Evolutionary conservation across 2,329 filamentous ascomycete species (phyloP), one percentile per base, ranked within the genome.

Genomic region (Trichoderma brevicompactum): DNA sequence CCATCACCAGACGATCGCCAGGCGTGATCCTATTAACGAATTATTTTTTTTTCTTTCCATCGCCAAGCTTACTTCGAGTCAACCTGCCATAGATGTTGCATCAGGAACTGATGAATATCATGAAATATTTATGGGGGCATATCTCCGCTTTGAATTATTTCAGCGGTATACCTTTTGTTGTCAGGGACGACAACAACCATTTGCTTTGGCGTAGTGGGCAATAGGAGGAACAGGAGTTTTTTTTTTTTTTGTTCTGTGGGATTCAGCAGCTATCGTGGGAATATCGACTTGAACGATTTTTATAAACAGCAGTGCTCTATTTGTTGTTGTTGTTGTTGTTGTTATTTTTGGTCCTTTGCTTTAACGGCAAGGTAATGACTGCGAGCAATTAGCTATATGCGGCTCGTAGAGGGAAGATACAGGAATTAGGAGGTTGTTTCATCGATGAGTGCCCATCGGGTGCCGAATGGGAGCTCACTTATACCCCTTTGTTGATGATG

Each of bases 1-100:
- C 70, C 72, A 5, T 65, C 50, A 7, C 56, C 66, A 8, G 72
- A 73, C 53, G 43, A 56, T 48, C 62, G 62, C 43, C 64, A 44
- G 19, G 8, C 19, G 15, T 41, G 50, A 49, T 55, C 15, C 17
- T 17, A 32, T 34, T 44, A 36, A 44, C 32, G 13, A 44, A 8
- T 38, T 15, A 23, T 23, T 10, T 34, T 50, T 19, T 53, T 28
- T 44, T 38, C 8, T 41, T 10, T 32, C 36, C 9, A 38, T 41
- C 8, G 58, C 19, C 10, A 17, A 36, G 28, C 40, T 36, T 43
- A 5, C 7, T 34, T 40, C 8, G 9, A 32, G 43, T 36, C 23
- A n/a, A 28, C n/a, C 17, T 8, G 7, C 38, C 49, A 46, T 13
- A 5, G 3, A 46, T 4, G 2, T 17, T 4, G 23, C n/a, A 34